Base-by-base conservation (phyloP, 2,329 filamentous ascomycete species). In the Chrysosporium keratinophilum region DNA sequence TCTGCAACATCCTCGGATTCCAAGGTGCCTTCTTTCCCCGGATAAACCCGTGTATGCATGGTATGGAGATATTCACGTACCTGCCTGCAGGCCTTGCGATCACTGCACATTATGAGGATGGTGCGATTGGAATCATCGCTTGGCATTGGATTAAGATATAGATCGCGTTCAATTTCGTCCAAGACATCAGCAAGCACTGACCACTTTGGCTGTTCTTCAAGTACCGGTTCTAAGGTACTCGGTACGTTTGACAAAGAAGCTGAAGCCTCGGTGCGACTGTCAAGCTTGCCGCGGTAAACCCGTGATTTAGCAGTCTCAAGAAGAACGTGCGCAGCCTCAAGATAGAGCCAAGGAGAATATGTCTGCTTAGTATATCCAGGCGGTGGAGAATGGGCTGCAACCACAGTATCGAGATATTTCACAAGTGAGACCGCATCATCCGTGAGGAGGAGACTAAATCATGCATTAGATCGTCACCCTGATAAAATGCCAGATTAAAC, bases 161-260 rank as follows among this genome's bases (percentile, higher is more conserved):
- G 77, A 63, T 95, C 90, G 51, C 84, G 81, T 63, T 97, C 93
- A 61, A 98, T 95, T 69, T 98, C 93, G 58, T 91, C 85, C 3
- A 98, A 73, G 0, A 96, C 84, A 54, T 96, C 89, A n/a, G 88
- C 85, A 15, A 98, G 74, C 14, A 95, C 75, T 23, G 77, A 77
- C 93, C 93, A 98, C 67, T 98, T 98, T 2, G 93, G 93, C 61
- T 94, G 84, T 66, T 96, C 90, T 69, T 98, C 93, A 1, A 98
- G 77, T 0, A 95, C 85, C 0, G 91, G 88, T 3, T 81, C 77
- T 6, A 96, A 73, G 0, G 84, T 80, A 60, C 88, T 72, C 10
- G 75, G 74, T 17, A 80, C 71, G 71, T 66, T 48, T 11, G 55
- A 41, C 2, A 37, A 37, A 28, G 52, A 31, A 14, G 17, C 39